Base-by-base conservation (phyloP, 1,139 yeast genomes). In the Pichia sp. region DNA sequence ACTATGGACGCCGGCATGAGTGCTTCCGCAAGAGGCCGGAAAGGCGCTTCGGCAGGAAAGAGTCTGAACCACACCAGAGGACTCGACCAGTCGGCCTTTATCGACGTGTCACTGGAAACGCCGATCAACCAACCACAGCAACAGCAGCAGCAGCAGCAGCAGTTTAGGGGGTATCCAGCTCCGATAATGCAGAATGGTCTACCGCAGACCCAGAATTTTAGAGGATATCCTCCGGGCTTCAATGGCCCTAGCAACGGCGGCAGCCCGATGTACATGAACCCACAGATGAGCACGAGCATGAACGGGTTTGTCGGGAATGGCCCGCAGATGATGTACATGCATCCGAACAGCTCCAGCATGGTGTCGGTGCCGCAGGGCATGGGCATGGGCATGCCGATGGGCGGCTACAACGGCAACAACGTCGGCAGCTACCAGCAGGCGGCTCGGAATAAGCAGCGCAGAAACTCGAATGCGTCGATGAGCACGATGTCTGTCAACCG, bases 381-480 rank as follows among this genome's bases (percentile, higher is more conserved):
- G 45, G 31, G 31, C 8, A 26, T 42, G 45, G 26, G 26, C 26
- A 23, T 23, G 26, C 8, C 8, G 8, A 42, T 42, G 45, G 31
- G 26, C 26, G 26, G 16, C n/a, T 36, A 13, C 16, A 13, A 36
- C 8, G 16, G 16, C 16, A 16, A 8, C 4, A 38, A 10, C 16
- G 8, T 4, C 41, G 19, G 41, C 13, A 16, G 41, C 41, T 38
- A 38, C 15, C 41, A 38, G 16, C 41, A 38, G 16, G 15, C 15
- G 16, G 16, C 15, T 16, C 41, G 41, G 16, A 16, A 16, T 15
- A 50, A 49, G 30, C 64, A 79, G 5, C 75, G 82, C 19, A 65
- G 79, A 59, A 53, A 54, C 23, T 76, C 81, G 1, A 50, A 52
- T 40, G 76, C 81, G 0, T 74, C 75, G 51, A 69, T 75, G 8